phyloP scores from a whole-genome alignment of 345 rosid species.

The Dipteronia dyeriana region DNA sequence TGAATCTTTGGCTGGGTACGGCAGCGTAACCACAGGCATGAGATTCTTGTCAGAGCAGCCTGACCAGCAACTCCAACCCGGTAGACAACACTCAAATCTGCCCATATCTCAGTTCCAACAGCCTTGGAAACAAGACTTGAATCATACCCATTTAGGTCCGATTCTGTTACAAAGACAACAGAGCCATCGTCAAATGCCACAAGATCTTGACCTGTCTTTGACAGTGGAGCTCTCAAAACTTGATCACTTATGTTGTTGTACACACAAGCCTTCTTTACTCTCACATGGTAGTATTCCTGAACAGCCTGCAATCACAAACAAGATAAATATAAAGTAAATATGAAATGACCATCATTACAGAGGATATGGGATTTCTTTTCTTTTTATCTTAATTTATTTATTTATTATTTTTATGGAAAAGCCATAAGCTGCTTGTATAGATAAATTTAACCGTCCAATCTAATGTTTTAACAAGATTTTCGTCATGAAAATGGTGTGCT shows the following conservation, averaged over 20 bases:
- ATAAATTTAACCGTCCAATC: neutral
- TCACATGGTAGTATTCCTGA: conserved; percentile 63
- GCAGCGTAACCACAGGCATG: conserved; percentile 70
- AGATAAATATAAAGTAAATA: neutral
- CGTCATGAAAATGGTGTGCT: neutral
- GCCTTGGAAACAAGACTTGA: conserved; percentile 33
- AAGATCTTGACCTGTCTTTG: conserved; percentile 33
- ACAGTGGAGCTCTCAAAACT: conserved; percentile 28
- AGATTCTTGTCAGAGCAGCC: conserved; percentile 69
- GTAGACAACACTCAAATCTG: conserved; percentile 66
- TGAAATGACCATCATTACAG: neutral
- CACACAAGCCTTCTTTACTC: conserved; percentile 37
- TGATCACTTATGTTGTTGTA: conserved; percentile 28
- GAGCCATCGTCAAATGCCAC: conserved; percentile 81
- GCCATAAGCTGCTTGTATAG: neutral
- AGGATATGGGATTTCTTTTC: neutral
- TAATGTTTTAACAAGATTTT: neutral
- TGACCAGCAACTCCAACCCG: conserved; percentile 68
- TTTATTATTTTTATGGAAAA: too few relatives aligned
- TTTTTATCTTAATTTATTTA: too few relatives aligned
- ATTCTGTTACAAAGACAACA: conserved; percentile 71
- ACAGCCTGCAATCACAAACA: conserved; percentile 63
- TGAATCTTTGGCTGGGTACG: conserved; percentile 54
- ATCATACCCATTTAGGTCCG: conserved; percentile 83
- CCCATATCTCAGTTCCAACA: conserved; percentile 50